Base-by-base conservation (phyloP, 257 asterid genomes). In the Nicotiana paniculata region DNA sequence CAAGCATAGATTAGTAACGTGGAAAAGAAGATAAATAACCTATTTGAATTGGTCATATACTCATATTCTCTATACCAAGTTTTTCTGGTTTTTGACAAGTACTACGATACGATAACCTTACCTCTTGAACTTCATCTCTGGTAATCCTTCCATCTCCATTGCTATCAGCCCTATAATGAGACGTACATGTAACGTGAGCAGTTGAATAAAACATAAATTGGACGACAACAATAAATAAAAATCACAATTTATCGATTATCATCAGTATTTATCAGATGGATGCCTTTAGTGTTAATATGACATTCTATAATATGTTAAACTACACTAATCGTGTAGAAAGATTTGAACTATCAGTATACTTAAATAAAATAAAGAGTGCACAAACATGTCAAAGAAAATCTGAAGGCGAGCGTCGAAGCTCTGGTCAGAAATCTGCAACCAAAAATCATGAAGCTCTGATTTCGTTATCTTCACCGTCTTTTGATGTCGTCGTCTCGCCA, bases 371-470 rank as follows among this genome's bases (percentile, higher is more conserved):
- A 3, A 32, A 32, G 35, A 39, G 33, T n/a, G 16, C 21, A 61
- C 91, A 67, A 57, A 93, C 98, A 95, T 95, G 90, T 95, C 98
- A 57, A 95, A 95, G 94, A 95, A 95, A 86, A 95, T 95, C 85
- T 95, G 98, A 43, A 95, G 97, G 62, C 98, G 95, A 51, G 97
- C 97, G 84, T 95, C 98, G 78, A 95, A 95, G 69, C 97, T 95
- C 75, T 89, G 90, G 85, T 93, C 97, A 35, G 98, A 95, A 81
- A 95, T 89, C 86, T 92, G 97, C 46, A 89, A 86, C 98, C 98
- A 95, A 84, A 91, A 92, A 6, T 95, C 97, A 80, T 88, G 94
- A 85, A 95, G 89, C 90, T 92, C 97, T 76, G 89, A 90, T 89
- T 93, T 93, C 4, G 90, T 93, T 81, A 95, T 87, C 82, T 77